phyloP scores from a whole-genome alignment of 192 early-diverging fungal species.

The Coemansia sp. region DNA sequence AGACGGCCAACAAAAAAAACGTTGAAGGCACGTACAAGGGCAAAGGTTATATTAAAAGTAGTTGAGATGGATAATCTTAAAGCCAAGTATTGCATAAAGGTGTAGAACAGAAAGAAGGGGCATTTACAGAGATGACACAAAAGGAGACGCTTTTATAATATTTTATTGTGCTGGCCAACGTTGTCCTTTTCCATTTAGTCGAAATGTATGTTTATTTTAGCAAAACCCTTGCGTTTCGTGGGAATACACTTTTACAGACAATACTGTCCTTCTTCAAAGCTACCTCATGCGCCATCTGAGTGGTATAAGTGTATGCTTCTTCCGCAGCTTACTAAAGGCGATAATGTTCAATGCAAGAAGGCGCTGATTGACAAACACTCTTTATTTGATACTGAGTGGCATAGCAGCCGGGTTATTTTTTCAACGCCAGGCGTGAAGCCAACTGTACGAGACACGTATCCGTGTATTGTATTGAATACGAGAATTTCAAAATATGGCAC shows the following conservation, averaged over 20 bases:
- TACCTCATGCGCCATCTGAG: not conserved
- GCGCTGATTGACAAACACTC: slow-evolving; percentile 4
- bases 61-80: not conserved
- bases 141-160: not conserved
- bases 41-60: no score
- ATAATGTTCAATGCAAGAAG: slow-evolving; percentile 4
- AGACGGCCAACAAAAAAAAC: no score
- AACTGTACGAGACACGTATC: not conserved
- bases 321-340: not conserved
- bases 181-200: not conserved
- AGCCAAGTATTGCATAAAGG: not conserved
- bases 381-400: not conserved
- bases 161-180: not conserved
- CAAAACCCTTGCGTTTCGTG: not conserved
- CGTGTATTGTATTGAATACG: not conserved
- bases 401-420: not conserved
- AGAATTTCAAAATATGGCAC: no score
- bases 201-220: not conserved
- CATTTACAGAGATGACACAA: not conserved
- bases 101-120: not conserved
- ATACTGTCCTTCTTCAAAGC: no score
- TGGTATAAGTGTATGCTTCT: not conserved
- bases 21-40: no score
- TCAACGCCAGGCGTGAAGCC: not conserved
- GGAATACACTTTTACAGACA: no score